A percentile compares a stretch with the other conserved stretches of the same genome.
phyloP scores from a whole-genome alignment of 73 alveolate species.

The Paramecium caudatum region DNA sequence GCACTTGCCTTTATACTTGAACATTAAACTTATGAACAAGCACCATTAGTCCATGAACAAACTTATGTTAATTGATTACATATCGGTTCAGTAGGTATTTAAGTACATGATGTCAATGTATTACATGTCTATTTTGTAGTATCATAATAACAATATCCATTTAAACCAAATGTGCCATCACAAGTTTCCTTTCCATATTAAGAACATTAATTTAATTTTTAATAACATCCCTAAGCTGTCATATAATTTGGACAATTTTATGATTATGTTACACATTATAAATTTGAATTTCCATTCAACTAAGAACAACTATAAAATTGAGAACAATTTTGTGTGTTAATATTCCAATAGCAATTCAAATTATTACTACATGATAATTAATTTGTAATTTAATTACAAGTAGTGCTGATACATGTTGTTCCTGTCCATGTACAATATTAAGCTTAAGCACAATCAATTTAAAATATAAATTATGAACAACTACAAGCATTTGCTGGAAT shows the following conservation, averaged over 20 bases:
- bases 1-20: background rate
- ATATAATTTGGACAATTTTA: slow-evolving; percentile 17
- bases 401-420: background rate
- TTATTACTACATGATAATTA: background rate
- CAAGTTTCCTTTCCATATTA: background rate
- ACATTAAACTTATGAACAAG: background rate
- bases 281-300: background rate
- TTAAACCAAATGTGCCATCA: background rate
- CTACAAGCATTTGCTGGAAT: background rate
- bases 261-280: background rate
- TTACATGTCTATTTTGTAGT: background rate
- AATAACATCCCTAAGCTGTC: background rate
- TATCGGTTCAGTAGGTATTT: background rate
- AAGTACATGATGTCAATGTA: background rate
- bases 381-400: background rate
- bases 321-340: background rate
- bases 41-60: background rate
- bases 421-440: background rate
- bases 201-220: background rate
- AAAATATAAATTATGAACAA: background rate
- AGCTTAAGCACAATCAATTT: background rate
- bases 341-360: slow-evolving; percentile 6
- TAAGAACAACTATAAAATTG: background rate
- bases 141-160: background rate
- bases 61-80: background rate